Evolutionary conservation across 1,139 yeast species (phyloP), one percentile per base, ranked within the genome.

Genomic region (Blastobotrys proliferans): DNA sequence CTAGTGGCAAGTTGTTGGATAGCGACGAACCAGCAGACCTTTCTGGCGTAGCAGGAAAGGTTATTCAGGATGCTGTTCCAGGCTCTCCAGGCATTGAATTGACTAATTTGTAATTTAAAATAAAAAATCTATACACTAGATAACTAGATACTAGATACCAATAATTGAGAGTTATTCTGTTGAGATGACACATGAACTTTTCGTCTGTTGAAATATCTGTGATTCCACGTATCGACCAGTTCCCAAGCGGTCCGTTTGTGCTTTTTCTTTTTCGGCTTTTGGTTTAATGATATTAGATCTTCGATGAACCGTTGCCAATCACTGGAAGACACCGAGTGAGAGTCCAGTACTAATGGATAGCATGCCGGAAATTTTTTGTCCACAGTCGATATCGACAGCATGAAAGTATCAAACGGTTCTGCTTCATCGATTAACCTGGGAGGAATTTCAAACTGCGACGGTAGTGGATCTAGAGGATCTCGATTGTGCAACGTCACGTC

Each of bases 11-110:
- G 51, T 79, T 86, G 57, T 67, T 85, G 43, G 54, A 77, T 38
- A 77, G 92, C 39, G 92, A 86, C 40, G 83, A 79, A 61, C 79
- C 76, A 44, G 83, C 82, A 44, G 84, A 75, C 52, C 72, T 88
- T 52, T 70, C 75, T 41, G 78, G 83, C 46, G 73, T 88, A 52
- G 71, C 75, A 43, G 78, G 83, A 45, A 88, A 85, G 73, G 76
- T 80, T 45, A 73, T 85, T 48, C 95, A 85, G 50, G 75, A 76
- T 51, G 94, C 98, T 28, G 81, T 85, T 48, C 98, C 98, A 41
- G 98, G 98, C 49, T 76, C 77, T 56, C 98, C 98, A 34, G 96
- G 95, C 59, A 79, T 92, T 57, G 66, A 79, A 54, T 74, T 92
- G 56, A 76, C 69, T 56, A 90, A 90, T 51, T 43, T 67, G 25